These are phyloP conservation scores for Eleusine indica DNA, from an alignment of 176 grass and related monocot species.

Conservation along the genomic window DNA sequence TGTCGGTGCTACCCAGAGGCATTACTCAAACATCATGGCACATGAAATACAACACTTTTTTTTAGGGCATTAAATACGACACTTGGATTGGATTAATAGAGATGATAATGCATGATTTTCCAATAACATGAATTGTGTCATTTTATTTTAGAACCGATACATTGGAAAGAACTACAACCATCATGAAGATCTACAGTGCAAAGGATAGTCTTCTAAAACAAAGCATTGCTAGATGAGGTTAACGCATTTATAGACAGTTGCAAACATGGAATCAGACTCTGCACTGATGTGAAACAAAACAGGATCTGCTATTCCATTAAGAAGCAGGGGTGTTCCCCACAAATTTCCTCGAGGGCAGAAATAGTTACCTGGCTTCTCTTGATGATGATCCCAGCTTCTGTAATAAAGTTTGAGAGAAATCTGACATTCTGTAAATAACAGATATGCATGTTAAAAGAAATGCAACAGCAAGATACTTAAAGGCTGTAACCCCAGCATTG, in stretches of 20 bases:
- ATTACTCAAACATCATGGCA: conserved; percentile 5
- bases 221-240: not conserved
- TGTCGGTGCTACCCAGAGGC: not conserved
- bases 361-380: conserved; percentile 85
- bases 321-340: not conserved
- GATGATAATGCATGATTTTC: not conserved
- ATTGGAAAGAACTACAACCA: not conserved
- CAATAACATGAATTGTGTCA: conserved; percentile 2
- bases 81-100: not conserved
- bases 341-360: not conserved
- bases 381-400: conserved; percentile 94
- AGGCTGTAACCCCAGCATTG: not conserved
- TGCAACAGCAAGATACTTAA: conserved; percentile 10
- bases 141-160: conserved; percentile 11
- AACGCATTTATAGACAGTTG: not conserved
- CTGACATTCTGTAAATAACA: conserved; percentile 78
- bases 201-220: not conserved
- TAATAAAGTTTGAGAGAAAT: conserved; percentile 88
- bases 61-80: not conserved
- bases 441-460: conserved; percentile 33
- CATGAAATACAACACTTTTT: not conserved
- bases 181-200: not conserved
- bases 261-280: conserved; percentile 17
- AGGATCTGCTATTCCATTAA: conserved; percentile 2
- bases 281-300: conserved; percentile 7